phyloP scores from a whole-genome alignment of 2,329 filamentous ascomycete genomes.

The Sporothrix schenckii region DNA sequence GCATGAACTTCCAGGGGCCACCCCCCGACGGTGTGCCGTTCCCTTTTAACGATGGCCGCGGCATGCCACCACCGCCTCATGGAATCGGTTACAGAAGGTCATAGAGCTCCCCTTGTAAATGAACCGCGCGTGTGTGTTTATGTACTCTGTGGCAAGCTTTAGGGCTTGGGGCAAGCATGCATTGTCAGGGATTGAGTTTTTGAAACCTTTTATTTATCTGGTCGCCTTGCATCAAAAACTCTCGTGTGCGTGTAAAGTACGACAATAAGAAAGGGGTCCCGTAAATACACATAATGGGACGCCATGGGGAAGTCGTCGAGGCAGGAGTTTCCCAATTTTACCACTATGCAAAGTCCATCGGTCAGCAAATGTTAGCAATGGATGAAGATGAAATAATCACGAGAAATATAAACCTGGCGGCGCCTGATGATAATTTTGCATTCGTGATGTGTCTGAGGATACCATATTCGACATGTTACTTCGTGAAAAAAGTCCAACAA shows the following conservation, averaged over 20 bases:
- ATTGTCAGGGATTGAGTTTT: neutral
- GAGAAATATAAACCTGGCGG: neutral
- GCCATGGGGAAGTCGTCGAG: neutral
- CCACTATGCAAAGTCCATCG: neutral
- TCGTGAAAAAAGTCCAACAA: no score
- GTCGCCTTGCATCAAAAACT: neutral
- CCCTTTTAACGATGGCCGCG: slow-evolving; percentile 54
- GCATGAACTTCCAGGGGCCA: slow-evolving; percentile 60
- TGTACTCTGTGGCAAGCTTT: neutral
- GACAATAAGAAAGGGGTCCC: neutral
- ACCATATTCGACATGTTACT: no score
- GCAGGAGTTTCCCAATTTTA: neutral
- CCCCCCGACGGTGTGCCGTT: slow-evolving; percentile 55
- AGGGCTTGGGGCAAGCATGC: neutral
- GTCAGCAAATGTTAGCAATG: neutral
- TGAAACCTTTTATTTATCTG: neutral
- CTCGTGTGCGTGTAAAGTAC: neutral
- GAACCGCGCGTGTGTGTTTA: neutral
- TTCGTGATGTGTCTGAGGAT: neutral
- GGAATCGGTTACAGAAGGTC: slow-evolving; percentile 33
- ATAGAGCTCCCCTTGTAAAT: neutral
- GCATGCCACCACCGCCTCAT: slow-evolving; percentile 39
- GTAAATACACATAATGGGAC: neutral
- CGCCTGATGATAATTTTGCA: neutral
- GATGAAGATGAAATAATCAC: slow-evolving; percentile 3